phyloP scores from a whole-genome alignment of 768 basidiomycete species.

The Leccinum subgranulosum region DNA sequence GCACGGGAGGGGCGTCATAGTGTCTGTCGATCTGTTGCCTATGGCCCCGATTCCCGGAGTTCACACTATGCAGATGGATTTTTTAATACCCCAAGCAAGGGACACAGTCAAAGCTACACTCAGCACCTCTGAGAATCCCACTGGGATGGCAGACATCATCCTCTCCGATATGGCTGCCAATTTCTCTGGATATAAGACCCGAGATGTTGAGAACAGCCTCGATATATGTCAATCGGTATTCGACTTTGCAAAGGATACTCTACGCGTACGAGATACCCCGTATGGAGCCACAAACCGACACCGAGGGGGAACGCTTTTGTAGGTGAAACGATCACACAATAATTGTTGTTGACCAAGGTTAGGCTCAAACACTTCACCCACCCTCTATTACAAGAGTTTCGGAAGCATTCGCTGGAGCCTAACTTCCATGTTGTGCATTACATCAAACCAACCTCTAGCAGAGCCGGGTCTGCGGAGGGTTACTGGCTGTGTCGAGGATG shows the following conservation, averaged over 20 bases:
- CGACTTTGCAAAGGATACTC: constrained; percentile 54
- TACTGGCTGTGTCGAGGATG: constrained; percentile 87
- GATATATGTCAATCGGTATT: constrained; percentile 75
- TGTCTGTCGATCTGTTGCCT: constrained; percentile 79
- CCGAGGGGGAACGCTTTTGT: constrained; percentile 48
- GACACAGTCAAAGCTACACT: constrained; percentile 41
- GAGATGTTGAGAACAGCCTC: constrained; percentile 67
- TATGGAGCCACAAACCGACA: constrained; percentile 43
- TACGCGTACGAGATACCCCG: constrained; percentile 46
- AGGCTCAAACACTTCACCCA: constrained; percentile 88
- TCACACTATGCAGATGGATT: constrained; percentile 71
- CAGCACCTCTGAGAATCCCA: constrained; percentile 25
- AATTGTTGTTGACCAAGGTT: neutral
- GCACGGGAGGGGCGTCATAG: constrained; percentile 39
- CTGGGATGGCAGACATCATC: constrained; percentile 68
- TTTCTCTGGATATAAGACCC: constrained; percentile 61
- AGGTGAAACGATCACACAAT: constrained; percentile 14
- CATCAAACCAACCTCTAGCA: constrained; percentile 80
- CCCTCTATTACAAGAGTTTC: constrained; percentile 67
- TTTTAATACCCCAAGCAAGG: constrained; percentile 56
- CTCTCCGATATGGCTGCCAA: constrained; percentile 92
- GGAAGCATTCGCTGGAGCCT: constrained; percentile 50
- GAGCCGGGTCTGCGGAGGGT: constrained; percentile 74
- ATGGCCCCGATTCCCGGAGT: constrained; percentile 76
- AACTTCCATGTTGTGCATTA: constrained; percentile 65